Conservation (phyloP, 495 filamentous ascomycete genomes). For the Hyaloscypha hepaticicola region DNA sequence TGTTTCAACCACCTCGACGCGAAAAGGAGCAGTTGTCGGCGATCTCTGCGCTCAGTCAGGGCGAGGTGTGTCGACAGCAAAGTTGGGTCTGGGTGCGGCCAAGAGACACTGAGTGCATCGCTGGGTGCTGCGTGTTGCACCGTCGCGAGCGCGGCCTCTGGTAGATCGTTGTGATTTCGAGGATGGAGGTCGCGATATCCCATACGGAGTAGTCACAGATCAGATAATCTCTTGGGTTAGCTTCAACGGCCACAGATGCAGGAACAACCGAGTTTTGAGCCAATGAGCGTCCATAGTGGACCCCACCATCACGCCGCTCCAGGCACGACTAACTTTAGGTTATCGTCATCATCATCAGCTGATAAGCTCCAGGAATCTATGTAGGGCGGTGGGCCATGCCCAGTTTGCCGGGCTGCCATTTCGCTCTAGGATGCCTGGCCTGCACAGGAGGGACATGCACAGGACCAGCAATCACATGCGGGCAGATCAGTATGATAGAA, state of each 20-base stretch:
- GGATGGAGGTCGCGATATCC: not conserved
- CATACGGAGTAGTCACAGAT: not conserved
- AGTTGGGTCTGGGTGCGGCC: not conserved
- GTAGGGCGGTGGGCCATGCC: not conserved
- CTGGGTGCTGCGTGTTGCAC: constrained; percentile 13
- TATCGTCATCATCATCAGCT: not conserved
- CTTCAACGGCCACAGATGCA: constrained; percentile 6
- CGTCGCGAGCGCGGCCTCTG: constrained; percentile 3
- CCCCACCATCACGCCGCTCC: constrained; percentile 9
- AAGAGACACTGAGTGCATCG: constrained; percentile 13
- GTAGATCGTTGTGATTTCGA: not conserved
- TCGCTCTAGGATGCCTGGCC: not conserved
- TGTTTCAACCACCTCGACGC: constrained; percentile 27
- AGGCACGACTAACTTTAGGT: not conserved
- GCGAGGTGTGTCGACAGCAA: not conserved
- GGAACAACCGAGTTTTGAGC: not conserved
- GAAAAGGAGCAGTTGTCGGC: constrained; percentile 3
- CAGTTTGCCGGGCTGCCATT: not conserved
- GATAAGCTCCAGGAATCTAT: not conserved
- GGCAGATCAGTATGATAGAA: not conserved
- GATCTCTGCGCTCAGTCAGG: not conserved
- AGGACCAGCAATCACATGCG: not conserved
- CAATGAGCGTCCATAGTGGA: not conserved
- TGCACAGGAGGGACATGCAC: too few relatives aligned
- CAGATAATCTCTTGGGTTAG: constrained; percentile 1